Percentiles rank a stretch among this genome's conserved stretches.
Evolutionary conservation across 2,329 filamentous ascomycete species (phyloP).

Genomic region (Paracoccidioides brasiliensis): DNA sequence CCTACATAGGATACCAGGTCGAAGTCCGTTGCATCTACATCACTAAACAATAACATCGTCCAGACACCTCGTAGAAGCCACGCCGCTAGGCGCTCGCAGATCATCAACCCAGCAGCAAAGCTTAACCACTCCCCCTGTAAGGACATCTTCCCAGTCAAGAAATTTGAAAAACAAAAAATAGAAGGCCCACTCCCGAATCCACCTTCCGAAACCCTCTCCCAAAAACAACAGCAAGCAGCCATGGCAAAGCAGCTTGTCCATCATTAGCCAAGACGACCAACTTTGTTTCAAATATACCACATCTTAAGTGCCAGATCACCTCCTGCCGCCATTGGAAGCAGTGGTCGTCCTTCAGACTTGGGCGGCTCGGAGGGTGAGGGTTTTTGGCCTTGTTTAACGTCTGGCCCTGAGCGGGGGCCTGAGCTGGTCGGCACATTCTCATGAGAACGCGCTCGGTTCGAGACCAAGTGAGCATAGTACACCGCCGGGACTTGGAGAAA

Average conservation of each 20-base stretch:
- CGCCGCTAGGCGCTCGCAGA: not conserved
- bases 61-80: not conserved
- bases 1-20: not conserved
- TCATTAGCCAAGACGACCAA: not conserved
- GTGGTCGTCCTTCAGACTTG: constrained; percentile 19
- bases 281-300: constrained; percentile 27
- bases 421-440: constrained; percentile 38
- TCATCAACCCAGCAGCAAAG: not conserved
- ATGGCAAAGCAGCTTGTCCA: too few species aligned
- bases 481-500: constrained; percentile 52
- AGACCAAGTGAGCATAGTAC: constrained; percentile 90
- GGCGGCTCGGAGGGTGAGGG: constrained; percentile 17
- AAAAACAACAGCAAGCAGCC: not conserved
- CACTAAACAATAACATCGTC: not conserved
- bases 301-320: constrained; percentile 23
- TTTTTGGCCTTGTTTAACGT: constrained; percentile 20
- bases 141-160: not conserved
- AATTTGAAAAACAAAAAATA: not conserved
- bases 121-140: not conserved
- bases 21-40: not conserved
- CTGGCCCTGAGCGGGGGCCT: constrained; percentile 29
- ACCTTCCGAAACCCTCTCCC: not conserved
- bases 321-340: constrained; percentile 23
- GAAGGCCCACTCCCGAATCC: not conserved
- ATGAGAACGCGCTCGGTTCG: constrained; percentile 65